phyloP scores from a whole-genome alignment of 441 rosid species.

The Isatis lusitanica region DNA sequence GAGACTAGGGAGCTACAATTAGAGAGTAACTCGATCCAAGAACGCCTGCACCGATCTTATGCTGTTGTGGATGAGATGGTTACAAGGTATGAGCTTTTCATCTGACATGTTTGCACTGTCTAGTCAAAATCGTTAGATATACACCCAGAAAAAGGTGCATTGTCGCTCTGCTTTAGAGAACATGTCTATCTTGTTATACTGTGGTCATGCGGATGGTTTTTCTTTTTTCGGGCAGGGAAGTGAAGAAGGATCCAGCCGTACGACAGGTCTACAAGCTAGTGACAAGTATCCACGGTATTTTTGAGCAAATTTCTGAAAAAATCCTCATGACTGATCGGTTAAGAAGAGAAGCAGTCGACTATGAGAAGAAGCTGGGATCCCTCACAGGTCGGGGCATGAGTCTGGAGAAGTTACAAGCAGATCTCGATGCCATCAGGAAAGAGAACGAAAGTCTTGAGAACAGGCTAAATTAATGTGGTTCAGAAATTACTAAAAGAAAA shows the following conservation, averaged over 20 bases:
- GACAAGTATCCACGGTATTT: slow-evolving; percentile 70
- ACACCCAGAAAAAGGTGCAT: neutral
- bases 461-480: neutral
- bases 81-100: slow-evolving; percentile 53
- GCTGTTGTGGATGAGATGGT: slow-evolving; percentile 77
- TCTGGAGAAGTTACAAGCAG: slow-evolving; percentile 58
- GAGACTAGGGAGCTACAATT: slow-evolving; percentile 86
- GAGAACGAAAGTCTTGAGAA: slow-evolving; percentile 59
- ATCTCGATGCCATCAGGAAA: slow-evolving; percentile 52
- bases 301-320: slow-evolving; percentile 71
- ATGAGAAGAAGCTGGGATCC: slow-evolving; percentile 70
- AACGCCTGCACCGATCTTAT: slow-evolving; percentile 77
- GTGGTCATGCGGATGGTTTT: neutral
- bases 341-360: slow-evolving; percentile 64
- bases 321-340: slow-evolving; percentile 60
- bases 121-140: neutral
- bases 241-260: slow-evolving; percentile 64
- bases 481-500: neutral
- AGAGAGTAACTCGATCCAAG: slow-evolving; percentile 84
- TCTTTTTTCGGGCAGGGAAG: slow-evolving; percentile 52
- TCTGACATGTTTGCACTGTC: slow-evolving; percentile 9
- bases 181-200: neutral
- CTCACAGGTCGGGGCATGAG: slow-evolving; percentile 53
- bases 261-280: slow-evolving; percentile 74
- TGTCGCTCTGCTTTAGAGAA: slow-evolving; percentile 5